A percentile compares a stretch with the other conserved stretches of the same genome.
These are phyloP conservation scores for Zygosaccharomyces sapae DNA, from an alignment of 1,139 yeast genomes.

Conservation along the genomic window DNA sequence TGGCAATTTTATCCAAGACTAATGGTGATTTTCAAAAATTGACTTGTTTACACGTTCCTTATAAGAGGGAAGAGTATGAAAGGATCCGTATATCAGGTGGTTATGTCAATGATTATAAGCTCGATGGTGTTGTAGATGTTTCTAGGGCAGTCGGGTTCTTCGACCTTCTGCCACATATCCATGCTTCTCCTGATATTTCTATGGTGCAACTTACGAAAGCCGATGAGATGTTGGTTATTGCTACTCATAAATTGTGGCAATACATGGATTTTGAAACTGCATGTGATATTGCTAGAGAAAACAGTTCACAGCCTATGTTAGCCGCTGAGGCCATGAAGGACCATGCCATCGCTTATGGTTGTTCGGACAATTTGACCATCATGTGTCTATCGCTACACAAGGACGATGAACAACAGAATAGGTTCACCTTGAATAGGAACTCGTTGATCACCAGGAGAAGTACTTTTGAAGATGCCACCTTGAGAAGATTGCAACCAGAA, in stretches of 20 bases:
- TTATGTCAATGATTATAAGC: conserved; percentile 76
- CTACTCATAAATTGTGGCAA: conserved; percentile 83
- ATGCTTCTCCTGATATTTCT: conserved; percentile 78
- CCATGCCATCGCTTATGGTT: conserved; percentile 90
- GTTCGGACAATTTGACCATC: conserved; percentile 76
- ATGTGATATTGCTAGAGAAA: conserved; percentile 84
- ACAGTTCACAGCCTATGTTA: conserved; percentile 75
- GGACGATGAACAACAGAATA: conserved; percentile 44
- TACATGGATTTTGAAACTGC: conserved; percentile 77
- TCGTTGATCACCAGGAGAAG: conserved; percentile 43
- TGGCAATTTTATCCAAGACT: conserved; percentile 71
- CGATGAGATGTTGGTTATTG: conserved; percentile 84
- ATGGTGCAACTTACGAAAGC: conserved; percentile 58
- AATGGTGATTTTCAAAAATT: conserved; percentile 76
- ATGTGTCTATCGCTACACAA: conserved; percentile 67
- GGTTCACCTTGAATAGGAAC: conserved; percentile 35
- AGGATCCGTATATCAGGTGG: conserved; percentile 91
- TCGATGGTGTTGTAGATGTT: conserved; percentile 77
- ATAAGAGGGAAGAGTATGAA: conserved; percentile 73
- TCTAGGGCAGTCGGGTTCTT: conserved; percentile 92
- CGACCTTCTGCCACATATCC: conserved; percentile 80
- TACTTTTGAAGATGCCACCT: conserved; percentile 67
- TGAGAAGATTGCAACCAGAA: conserved; percentile 84
- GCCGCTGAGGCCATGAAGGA: conserved; percentile 95
- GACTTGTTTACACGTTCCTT: conserved; percentile 81